Evolutionary conservation across 2,329 filamentous ascomycete genomes (phyloP).

Genomic region (Colletotrichum sp.): DNA sequence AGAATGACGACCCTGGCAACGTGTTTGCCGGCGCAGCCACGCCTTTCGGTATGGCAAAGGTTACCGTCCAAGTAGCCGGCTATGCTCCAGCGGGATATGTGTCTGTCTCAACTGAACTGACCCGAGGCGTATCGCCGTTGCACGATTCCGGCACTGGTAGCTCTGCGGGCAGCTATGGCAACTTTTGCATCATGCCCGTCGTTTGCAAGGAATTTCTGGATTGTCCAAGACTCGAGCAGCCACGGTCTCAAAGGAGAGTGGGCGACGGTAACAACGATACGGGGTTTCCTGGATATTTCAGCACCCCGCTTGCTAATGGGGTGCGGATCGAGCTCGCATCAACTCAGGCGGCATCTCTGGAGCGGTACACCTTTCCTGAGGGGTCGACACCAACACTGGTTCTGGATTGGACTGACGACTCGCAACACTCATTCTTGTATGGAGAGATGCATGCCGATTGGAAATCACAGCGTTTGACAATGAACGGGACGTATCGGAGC

Average conservation of each 20-base stretch:
- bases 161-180: neutral
- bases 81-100: neutral
- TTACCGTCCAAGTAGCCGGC: neutral
- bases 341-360: neutral
- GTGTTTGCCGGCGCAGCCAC: neutral
- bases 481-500: neutral
- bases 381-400: neutral
- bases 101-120: neutral
- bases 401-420: neutral
- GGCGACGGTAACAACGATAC: neutral
- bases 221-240: neutral
- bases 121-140: neutral
- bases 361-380: neutral
- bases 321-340: neutral
- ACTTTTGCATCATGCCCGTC: constrained; percentile 3
- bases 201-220: neutral
- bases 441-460: neutral
- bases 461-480: neutral
- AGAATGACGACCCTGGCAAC: neutral
- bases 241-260: neutral
- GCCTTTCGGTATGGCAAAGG: neutral
- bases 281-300: neutral
- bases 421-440: neutral
- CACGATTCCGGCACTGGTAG: constrained; percentile 2
- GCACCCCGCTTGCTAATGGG: neutral